Evolutionary conservation across 1,284 basidiomycete species (phyloP).

Genomic region (Cutaneotrichosporon cutaneum): DNA sequence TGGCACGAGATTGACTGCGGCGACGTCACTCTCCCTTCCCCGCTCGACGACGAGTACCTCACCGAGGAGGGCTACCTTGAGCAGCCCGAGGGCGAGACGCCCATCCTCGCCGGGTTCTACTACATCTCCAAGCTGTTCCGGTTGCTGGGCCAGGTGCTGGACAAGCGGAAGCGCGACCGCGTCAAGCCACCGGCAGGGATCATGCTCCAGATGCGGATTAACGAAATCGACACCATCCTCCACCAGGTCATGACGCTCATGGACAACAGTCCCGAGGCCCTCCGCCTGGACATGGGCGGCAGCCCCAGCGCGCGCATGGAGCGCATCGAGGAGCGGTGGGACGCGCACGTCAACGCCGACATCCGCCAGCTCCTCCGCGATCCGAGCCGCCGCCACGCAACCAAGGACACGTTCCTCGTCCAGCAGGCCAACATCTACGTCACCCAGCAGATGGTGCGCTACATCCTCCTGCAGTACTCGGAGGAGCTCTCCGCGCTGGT

Average conservation of each 20-base stretch:
- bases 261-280: constrained; percentile 43
- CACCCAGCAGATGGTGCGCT: constrained; percentile 84
- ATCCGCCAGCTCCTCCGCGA: constrained; percentile 86
- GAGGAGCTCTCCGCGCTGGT: constrained; percentile 65
- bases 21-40: constrained; percentile 36
- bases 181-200: constrained; percentile 39
- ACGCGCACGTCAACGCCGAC: constrained; percentile 63
- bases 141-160: constrained; percentile 39
- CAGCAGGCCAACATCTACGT: constrained; percentile 86
- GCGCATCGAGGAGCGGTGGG: constrained; percentile 42
- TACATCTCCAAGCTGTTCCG: constrained; percentile 77
- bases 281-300: constrained; percentile 33
- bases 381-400: constrained; percentile 70
- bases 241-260: constrained; percentile 45
- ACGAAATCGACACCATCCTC: constrained; percentile 44
- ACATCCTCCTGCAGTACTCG: constrained; percentile 82
- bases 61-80: constrained; percentile 73
- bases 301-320: constrained; percentile 21
- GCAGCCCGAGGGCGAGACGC: constrained; percentile 76
- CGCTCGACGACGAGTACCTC: constrained; percentile 57
- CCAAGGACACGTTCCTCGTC: constrained; percentile 79
- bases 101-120: constrained; percentile 77
- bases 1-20: constrained; percentile 76
- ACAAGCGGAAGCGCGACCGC: constrained; percentile 41
- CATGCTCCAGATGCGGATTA: constrained; percentile 41